phyloP scores from a whole-genome alignment of 148 eudicot genomes.

The Hydrangea macrophylla region DNA sequence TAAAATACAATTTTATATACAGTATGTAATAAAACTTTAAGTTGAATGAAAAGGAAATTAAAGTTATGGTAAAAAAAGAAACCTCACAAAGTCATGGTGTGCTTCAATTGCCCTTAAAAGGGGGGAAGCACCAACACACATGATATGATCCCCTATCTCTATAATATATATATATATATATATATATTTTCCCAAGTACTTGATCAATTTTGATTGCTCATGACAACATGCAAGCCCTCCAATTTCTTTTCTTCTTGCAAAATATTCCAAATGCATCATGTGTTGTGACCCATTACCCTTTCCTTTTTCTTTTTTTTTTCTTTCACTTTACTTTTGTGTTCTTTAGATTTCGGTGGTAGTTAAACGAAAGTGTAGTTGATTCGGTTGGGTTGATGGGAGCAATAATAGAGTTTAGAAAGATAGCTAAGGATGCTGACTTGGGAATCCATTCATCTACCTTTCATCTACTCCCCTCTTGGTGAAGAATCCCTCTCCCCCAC shows the following conservation, averaged over 20 bases:
- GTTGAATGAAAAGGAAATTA: background rate
- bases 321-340: background rate
- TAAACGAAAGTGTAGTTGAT: background rate
- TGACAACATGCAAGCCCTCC: background rate
- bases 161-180: background rate
- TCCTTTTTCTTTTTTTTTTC: background rate
- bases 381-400: background rate
- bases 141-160: background rate
- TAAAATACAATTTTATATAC: no score
- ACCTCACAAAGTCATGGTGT: background rate
- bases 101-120: background rate
- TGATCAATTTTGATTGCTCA: background rate
- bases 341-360: background rate
- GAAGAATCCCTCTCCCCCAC: background rate
- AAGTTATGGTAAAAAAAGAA: background rate
- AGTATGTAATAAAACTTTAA: background rate
- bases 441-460: background rate
- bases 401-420: background rate
- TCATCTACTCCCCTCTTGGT: background rate
- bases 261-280: constrained; percentile 2
- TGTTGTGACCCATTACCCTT: background rate
- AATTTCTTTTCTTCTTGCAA: background rate
- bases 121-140: background rate
- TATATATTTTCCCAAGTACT: no score
- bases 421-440: background rate